Base-by-base conservation (phyloP, 1,284 basidiomycete genomes). In the Tylopilus orsonianus region DNA sequence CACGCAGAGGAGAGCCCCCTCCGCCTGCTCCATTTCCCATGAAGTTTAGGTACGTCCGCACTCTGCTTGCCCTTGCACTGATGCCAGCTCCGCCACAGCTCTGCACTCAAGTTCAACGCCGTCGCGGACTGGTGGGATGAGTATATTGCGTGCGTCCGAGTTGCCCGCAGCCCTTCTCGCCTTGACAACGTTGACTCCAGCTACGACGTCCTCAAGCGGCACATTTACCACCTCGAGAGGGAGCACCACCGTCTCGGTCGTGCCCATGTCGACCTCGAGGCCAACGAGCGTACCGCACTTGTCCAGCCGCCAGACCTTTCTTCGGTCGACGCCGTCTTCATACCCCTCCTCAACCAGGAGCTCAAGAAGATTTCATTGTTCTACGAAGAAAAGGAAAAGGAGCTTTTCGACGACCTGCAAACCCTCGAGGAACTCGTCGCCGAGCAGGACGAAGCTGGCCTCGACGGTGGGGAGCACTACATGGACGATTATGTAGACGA, bases 51-150 rank as follows among this genome's bases (percentile, higher is more conserved):
- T n/a, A n/a, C n/a, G n/a, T n/a, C n/a, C n/a, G n/a, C n/a, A n/a
- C n/a, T n/a, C n/a, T n/a, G n/a, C n/a, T n/a, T n/a, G n/a, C n/a
- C n/a, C n/a, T n/a, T n/a, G n/a, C n/a, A n/a, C n/a, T n/a, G n/a
- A n/a, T n/a, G n/a, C n/a, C n/a, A n/a, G n/a, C n/a, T n/a, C n/a
- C n/a, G n/a, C 8, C 18, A 2, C 44, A 85, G 82, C 56, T 84
- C 82, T 24, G 87, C 92, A 13, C 78, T 97, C 54, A 91, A 95
- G 66, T 94, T 96, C 71, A 97, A 97, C 62, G 88, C 91, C 19
- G 90, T 95, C 34, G 79, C 93, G 1, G 94, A 97, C 55, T 97
- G 95, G 94, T 89, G 88, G 80, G 89, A 93, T 60, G 84, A 94
- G 56, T 97, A 97, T 65, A 87, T 98, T 53, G 80, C 84, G 81